Evolutionary conservation across 768 basidiomycete genomes (phyloP).

Genomic region (Lactarius trivialis): DNA sequence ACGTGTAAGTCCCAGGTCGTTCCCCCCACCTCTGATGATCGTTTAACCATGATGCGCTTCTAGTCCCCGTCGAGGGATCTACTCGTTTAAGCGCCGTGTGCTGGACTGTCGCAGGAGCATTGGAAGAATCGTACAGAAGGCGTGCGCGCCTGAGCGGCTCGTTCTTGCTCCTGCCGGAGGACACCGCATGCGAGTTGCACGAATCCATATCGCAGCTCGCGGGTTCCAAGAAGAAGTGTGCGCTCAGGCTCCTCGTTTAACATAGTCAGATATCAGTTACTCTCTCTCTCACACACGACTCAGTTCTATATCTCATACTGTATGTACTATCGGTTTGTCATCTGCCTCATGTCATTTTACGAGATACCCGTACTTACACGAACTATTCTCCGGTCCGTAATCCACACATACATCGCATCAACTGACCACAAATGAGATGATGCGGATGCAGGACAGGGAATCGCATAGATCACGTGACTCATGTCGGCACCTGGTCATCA

Average conservation of each 20-base stretch:
- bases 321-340: background rate
- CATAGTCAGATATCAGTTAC: background rate
- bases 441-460: background rate
- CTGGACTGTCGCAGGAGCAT: conserved; percentile 3
- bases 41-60: background rate
- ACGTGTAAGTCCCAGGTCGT: background rate
- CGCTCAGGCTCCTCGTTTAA: background rate
- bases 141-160: background rate
- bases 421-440: background rate
- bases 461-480: no score
- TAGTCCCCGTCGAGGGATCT: conserved; percentile 7
- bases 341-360: background rate
- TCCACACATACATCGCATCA: background rate
- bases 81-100: conserved; percentile 8
- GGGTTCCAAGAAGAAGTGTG: background rate
- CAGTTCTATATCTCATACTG: background rate
- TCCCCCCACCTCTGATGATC: no score
- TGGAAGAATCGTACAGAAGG: background rate
- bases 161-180: background rate
- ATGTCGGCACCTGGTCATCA: no score
- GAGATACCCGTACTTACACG: background rate
- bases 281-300: background rate
- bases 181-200: background rate
- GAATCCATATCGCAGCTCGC: background rate
- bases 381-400: background rate